These are phyloP conservation scores for Nicotiana rustica DNA, from an alignment of 305 asterid genomes.

Conservation along the genomic window DNA sequence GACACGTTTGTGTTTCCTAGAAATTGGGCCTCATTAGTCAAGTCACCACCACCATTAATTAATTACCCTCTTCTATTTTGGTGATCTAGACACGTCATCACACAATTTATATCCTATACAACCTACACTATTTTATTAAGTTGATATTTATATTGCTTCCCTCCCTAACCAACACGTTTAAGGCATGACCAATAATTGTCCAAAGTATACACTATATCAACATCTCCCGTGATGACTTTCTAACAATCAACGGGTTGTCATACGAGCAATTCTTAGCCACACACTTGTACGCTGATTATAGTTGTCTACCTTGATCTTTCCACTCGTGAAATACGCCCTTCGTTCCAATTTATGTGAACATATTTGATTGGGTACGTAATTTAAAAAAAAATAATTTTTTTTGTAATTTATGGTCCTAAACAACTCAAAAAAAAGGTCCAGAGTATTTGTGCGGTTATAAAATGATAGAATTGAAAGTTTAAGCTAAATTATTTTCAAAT, in stretches of 20 bases:
- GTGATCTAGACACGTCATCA: not conserved
- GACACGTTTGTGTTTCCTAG: conserved; percentile 8
- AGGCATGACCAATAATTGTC: not conserved
- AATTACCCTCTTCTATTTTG: not conserved
- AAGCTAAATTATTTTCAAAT: too few relatives aligned
- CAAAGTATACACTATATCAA: not conserved
- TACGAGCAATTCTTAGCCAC: not conserved
- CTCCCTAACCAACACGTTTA: conserved; percentile 1
- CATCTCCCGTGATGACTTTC: not conserved
- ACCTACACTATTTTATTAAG: not conserved
- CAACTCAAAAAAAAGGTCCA: too few relatives aligned
- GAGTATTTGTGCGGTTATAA: too few relatives aligned
- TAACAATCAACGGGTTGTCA: not conserved
- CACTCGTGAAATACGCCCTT: not conserved
- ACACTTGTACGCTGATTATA: not conserved
- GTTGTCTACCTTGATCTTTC: not conserved
- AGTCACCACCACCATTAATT: not conserved
- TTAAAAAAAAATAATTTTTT: too few relatives aligned
- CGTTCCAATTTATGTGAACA: too few relatives aligned
- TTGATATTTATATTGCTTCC: not conserved
- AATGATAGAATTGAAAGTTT: too few relatives aligned
- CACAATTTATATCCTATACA: conserved; percentile 8
- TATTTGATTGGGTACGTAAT: too few relatives aligned
- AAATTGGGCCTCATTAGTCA: conserved; percentile 5
- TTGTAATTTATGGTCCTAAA: too few relatives aligned